Base-by-base conservation (phyloP, 495 filamentous ascomycete species). In the Schizothecium vesticola region DNA sequence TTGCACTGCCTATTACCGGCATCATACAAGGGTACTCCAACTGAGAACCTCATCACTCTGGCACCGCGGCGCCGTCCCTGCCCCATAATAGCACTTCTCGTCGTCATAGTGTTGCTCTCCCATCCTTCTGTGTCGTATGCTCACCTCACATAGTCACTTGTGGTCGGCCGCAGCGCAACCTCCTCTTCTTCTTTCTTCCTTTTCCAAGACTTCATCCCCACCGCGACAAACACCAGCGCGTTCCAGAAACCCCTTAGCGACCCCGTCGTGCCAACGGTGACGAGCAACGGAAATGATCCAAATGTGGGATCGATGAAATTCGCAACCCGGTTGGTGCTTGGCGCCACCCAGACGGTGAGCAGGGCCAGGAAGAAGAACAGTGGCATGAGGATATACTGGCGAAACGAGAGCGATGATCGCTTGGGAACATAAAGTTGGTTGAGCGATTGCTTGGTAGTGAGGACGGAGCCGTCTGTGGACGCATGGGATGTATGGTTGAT, bases 191-290 rank as follows among this genome's bases (percentile, higher is more conserved):
- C 69, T 62, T 59, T 67, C 22, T 65, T 63, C 64, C 77, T 73
- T 66, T 74, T 80, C 75, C 76, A 74, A 7, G 75, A 76, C 51
- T 80, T 77, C 70, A 80, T 74, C 0, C 80, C 81, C 21, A 83
- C 76, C 0, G 75, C 75, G 11, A 82, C 69, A 65, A 81, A 84
- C 1, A 84, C 79, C 4, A 83, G 67, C 0, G 80, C 80, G 66
- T 84, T 84, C 81, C 81, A 84, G 59, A 84, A 83, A 10, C 82
- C 82, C 1, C 81, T 72, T 56, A 84, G 68, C 0, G 80, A 81
- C 8, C 81, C 79, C 43, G 79, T 74, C 7, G 73, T 72, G 55
- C 76, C 81, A 12, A 83, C 81, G 22, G 74, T 70, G 0, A 83
- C 29, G 21, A 81, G 64, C 3, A 84, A 75, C n/a, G 78, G 71